Evolutionary conservation across 1,284 basidiomycete species (phyloP).

Genomic region (Microbotryum saponariae): DNA sequence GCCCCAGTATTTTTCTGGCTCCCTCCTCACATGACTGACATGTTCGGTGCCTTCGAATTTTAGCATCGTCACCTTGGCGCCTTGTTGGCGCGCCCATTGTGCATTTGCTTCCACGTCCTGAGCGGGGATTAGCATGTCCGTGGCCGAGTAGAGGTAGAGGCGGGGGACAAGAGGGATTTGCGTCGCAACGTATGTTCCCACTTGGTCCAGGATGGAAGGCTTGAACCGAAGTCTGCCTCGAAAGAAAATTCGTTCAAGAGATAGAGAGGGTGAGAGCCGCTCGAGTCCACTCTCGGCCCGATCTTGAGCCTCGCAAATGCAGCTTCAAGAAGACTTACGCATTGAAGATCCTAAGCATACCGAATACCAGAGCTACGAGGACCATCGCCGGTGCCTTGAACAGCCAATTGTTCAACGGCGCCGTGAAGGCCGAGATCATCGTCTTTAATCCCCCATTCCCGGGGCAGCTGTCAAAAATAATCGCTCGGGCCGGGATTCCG

Average conservation of each 20-base stretch:
- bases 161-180: conserved; percentile 17
- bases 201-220: conserved; percentile 5
- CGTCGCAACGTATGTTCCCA: conserved; percentile 9
- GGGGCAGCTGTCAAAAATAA: conserved; percentile 30
- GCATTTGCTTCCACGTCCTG: conserved; percentile 22
- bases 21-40: conserved; percentile 22
- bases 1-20: conserved; percentile 21
- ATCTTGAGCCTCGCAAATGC: neutral
- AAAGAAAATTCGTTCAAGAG: neutral
- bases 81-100: neutral
- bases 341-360: conserved; percentile 7
- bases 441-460: conserved; percentile 7
- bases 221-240: neutral
- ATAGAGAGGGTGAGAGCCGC: no score
- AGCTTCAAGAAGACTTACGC: neutral
- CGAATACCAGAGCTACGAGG: conserved; percentile 9
- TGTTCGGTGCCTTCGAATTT: conserved; percentile 22
- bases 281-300: neutral
- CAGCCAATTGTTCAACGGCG: conserved; percentile 8
- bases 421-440: conserved; percentile 22
- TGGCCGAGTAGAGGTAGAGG: conserved; percentile 23
- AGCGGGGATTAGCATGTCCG: conserved; percentile 20
- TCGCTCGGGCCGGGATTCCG: conserved; percentile 11
- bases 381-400: conserved; percentile 10
- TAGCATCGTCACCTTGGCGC: conserved; percentile 7